Conservation (phyloP, 345 rosid species). For the Linum tenue region DNA sequence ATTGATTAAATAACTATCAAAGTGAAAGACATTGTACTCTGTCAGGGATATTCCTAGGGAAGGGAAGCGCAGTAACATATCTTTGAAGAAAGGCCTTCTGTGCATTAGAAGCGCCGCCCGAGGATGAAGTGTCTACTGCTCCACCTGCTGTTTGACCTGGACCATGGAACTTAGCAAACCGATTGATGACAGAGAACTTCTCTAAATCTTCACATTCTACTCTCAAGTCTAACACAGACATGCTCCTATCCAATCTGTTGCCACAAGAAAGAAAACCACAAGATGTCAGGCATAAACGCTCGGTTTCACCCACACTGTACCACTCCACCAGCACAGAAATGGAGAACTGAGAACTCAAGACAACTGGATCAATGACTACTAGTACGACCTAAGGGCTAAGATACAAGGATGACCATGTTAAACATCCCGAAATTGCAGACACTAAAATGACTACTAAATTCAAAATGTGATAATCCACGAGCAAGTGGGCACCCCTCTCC, state of each 20-base stretch:
- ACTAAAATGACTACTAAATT: too few species aligned
- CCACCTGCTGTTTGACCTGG: conserved; percentile 40
- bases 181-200: conserved; percentile 73
- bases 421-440: too few species aligned
- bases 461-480: too few species aligned
- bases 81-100: conserved; percentile 56
- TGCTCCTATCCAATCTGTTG: conserved; percentile 63
- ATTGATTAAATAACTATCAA: conserved; percentile 45
- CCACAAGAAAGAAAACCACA: not conserved
- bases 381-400: too few species aligned
- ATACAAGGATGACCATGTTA: too few species aligned
- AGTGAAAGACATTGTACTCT: conserved; percentile 84
- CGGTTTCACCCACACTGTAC: not conserved
- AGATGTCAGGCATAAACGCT: not conserved
- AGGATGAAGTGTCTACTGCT: conserved; percentile 37
- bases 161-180: conserved; percentile 82
- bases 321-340: not conserved
- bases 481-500: too few species aligned
- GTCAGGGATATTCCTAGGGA: conserved; percentile 84
- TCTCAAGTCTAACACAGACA: conserved; percentile 55
- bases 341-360: too few species aligned
- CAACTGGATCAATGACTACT: too few species aligned
- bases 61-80: conserved; percentile 75
- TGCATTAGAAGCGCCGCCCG: conserved; percentile 29
- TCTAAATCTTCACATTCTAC: conserved; percentile 78